Evolutionary conservation across 2,329 filamentous ascomycete genomes (phyloP).

Genomic region (Hypoxylon sp.): DNA sequence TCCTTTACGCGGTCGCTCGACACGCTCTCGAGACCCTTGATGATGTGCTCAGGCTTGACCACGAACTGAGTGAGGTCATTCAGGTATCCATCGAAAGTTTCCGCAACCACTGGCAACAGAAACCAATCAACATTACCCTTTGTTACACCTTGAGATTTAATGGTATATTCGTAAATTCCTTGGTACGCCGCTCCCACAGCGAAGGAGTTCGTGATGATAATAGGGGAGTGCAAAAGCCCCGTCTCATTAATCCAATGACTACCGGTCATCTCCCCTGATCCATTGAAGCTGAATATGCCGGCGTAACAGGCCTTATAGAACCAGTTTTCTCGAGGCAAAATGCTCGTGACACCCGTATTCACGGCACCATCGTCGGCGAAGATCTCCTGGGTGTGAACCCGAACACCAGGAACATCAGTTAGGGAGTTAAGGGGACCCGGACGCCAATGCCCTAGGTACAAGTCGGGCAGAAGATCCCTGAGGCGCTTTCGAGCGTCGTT

Average conservation of each 20-base stretch:
- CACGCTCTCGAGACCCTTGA: conserved; percentile 67
- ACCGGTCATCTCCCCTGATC: conserved; percentile 74
- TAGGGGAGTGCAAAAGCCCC: conserved; percentile 70
- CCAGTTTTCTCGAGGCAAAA: conserved; percentile 64
- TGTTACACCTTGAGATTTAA: conserved; percentile 60
- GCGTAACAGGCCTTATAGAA: conserved; percentile 62
- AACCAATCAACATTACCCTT: conserved; percentile 67
- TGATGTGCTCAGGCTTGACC: conserved; percentile 68
- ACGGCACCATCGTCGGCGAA: conserved; percentile 55
- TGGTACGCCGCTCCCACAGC: conserved; percentile 71
- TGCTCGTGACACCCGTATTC: conserved; percentile 67
- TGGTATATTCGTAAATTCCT: conserved; percentile 70
- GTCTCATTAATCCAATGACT: conserved; percentile 74
- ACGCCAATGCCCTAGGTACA: conserved; percentile 61
- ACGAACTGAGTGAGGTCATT: conserved; percentile 71
- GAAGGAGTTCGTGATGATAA: conserved; percentile 72
- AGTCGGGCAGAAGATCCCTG: conserved; percentile 61
- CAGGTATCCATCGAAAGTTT: conserved; percentile 75
- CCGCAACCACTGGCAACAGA: conserved; percentile 70
- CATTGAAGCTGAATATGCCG: conserved; percentile 74
- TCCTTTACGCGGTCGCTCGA: conserved; percentile 68
- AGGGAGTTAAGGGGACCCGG: conserved; percentile 65
- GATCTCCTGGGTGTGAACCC: conserved; percentile 63
- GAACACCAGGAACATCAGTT: conserved; percentile 66
- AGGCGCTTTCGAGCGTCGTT: conserved; percentile 54